Evolutionary conservation across 2,329 filamentous ascomycete species (phyloP), one percentile per base, ranked within the genome.

Genomic region (Beauveria medogensis): DNA sequence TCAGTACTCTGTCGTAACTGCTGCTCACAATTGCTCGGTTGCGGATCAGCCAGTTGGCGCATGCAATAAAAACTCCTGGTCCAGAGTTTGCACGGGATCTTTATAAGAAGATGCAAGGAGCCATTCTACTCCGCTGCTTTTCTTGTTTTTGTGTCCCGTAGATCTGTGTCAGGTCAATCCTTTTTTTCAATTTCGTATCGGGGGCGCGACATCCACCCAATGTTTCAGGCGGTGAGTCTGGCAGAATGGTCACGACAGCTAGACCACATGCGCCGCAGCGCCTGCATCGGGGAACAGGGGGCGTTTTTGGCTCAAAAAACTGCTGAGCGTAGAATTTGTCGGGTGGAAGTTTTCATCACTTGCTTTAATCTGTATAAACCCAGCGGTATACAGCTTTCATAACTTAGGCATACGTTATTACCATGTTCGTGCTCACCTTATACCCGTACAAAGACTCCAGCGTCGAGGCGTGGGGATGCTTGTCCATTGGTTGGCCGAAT

Each of bases 151-250:
- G 24, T 37, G 50, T 24, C 43, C 30, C 50, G 24, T 30, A 22
- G 22, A 43, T 44, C 43, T 48, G 24, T 57, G 43, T 6, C 20
- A 30, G 44, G 44, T 34, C 54, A 5, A 37, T 37, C 34, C 5
- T 37, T 16, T 37, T 12, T 37, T 46, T 30, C 50, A 55, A 60
- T 60, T 44, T 60, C 41, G 57, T 8, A 6, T 51, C 34, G 24
- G 40, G 43, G 4, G 47, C 30, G 3, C 16, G n/a, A 60, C 55
- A 55, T 60, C 30, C 58, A 43, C 58, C 44, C 40, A 12, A 40
- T 41, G 47, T 43, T 69, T 67, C 68, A 66, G 71, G 70, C 70
- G 71, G 71, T 73, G 68, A 65, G 63, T 5, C 20, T 22, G 68
- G 69, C 69, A 71, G 68, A 67, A 66, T 59, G 22, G 28, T n/a